phyloP scores from a whole-genome alignment of 2,329 filamentous ascomycete species.

The Pseudogymnoascus sp. region DNA sequence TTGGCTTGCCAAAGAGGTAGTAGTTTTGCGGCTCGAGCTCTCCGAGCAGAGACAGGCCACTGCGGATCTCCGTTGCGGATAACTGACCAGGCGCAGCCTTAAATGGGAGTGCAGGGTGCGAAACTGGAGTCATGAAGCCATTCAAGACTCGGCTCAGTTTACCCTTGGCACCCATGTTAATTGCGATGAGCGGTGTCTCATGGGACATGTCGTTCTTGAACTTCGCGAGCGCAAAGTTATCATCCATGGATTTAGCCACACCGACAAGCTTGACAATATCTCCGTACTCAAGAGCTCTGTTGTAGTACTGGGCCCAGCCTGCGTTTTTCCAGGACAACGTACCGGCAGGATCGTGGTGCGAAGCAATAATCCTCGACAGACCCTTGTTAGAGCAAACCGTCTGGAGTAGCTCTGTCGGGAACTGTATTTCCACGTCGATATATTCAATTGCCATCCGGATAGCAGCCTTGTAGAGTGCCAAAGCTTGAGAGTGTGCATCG shows the following conservation, averaged over 20 bases:
- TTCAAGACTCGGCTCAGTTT: slow-evolving; percentile 89
- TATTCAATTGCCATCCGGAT: slow-evolving; percentile 84
- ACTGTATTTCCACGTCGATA: slow-evolving; percentile 84
- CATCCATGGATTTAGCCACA: slow-evolving; percentile 63
- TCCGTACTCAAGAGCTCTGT: slow-evolving; percentile 79
- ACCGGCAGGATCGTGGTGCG: slow-evolving; percentile 81
- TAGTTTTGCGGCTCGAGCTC: slow-evolving; percentile 70
- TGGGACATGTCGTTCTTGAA: slow-evolving; percentile 78
- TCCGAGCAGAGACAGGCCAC: slow-evolving; percentile 69
- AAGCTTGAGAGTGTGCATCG: slow-evolving; percentile 58
- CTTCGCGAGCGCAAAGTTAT: slow-evolving; percentile 76
- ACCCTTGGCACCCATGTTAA: slow-evolving; percentile 88
- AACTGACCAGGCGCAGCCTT: slow-evolving; percentile 92
- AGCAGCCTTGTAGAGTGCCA: slow-evolving; percentile 68
- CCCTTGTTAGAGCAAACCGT: slow-evolving; percentile 58
- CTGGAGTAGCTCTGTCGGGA: slow-evolving; percentile 68
- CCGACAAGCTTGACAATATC: slow-evolving; percentile 94
- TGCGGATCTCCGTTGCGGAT: slow-evolving; percentile 80
- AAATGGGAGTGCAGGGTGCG: slow-evolving; percentile 80
- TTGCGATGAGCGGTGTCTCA: slow-evolving; percentile 77
- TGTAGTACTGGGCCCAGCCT: slow-evolving; percentile 88
- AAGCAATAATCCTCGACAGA: slow-evolving; percentile 79
- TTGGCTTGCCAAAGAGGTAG: slow-evolving; percentile 80
- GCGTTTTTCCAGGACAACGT: slow-evolving; percentile 81
- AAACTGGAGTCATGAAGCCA: slow-evolving; percentile 88